These are phyloP conservation scores for Talaromyces sp. DNA, from an alignment of 2,329 filamentous ascomycete species.

Conservation along the genomic window DNA sequence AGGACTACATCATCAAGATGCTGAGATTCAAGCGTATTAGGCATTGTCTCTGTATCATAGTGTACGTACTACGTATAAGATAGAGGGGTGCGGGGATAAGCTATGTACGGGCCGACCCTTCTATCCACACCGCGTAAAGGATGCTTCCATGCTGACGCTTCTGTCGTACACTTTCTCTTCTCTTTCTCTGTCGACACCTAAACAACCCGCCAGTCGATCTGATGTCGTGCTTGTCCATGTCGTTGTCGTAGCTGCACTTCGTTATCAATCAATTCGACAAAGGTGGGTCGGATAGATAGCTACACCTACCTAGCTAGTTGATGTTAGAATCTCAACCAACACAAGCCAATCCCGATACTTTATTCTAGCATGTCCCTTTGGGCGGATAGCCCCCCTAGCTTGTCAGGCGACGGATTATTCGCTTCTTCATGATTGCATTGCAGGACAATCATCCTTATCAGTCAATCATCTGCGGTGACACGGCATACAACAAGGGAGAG, in stretches of 20 bases:
- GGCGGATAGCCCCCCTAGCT: not conserved
- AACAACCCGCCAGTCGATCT: not conserved
- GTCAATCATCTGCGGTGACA: not conserved
- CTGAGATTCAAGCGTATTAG: not conserved
- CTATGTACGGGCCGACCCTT: not conserved
- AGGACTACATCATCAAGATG: not conserved
- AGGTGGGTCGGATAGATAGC: no score
- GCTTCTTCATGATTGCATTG: not conserved
- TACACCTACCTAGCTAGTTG: no score
- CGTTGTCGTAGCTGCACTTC: not conserved
- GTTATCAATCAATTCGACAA: slow-evolving; percentile 4
- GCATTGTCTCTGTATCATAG: not conserved
- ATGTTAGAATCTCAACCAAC: not conserved
- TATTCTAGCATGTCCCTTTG: slow-evolving; percentile 11
- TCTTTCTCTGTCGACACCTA: not conserved
- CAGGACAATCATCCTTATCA: slow-evolving; percentile 6
- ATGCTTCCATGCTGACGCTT: not conserved
- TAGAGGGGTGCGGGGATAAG: not conserved
- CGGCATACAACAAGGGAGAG: not conserved
- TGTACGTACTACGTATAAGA: not conserved
- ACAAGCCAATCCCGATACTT: slow-evolving; percentile 9
- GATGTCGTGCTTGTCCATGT: not conserved
- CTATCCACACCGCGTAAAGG: slow-evolving; percentile 1
- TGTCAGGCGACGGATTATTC: not conserved
- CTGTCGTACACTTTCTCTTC: not conserved